Evolutionary conservation across 495 filamentous ascomycete genomes (phyloP).

Genomic region (Pseudoneurospora amorphoporcata): DNA sequence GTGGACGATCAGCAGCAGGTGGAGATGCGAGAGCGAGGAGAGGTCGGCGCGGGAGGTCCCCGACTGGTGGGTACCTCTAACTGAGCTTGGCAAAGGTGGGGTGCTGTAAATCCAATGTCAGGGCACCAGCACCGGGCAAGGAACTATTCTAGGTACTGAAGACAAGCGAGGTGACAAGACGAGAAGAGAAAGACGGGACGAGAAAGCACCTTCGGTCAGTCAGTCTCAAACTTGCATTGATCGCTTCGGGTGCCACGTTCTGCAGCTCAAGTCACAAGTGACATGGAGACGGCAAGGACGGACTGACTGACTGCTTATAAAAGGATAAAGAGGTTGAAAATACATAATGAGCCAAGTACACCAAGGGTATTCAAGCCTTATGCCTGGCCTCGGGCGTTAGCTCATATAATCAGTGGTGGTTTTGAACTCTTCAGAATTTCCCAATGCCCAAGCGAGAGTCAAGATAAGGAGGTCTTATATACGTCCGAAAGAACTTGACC

Average conservation of each 20-base stretch:
- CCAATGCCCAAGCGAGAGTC: neutral
- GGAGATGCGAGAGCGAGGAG: neutral
- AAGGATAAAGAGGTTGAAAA: neutral
- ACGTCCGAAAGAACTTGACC: neutral
- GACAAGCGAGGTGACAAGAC: neutral
- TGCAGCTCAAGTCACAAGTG: neutral
- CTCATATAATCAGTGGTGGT: neutral
- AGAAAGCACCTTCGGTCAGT: neutral
- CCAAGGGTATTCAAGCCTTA: neutral
- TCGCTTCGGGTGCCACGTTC: neutral
- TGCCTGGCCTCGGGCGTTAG: neutral
- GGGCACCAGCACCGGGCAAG: no score
- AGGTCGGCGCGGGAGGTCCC: neutral
- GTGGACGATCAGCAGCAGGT: neutral
- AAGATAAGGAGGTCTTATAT: neutral
- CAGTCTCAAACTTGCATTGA: neutral
- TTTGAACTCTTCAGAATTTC: neutral
- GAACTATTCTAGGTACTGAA: neutral
- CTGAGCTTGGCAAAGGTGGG: neutral
- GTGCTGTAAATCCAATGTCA: no score
- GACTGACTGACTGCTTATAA: neutral
- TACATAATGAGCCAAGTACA: neutral
- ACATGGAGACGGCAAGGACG: neutral
- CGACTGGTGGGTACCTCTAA: neutral
- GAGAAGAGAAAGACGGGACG: neutral